Base-by-base conservation (phyloP, 352 stramenopile species). In the Globisporangium acanthophoron region DNA sequence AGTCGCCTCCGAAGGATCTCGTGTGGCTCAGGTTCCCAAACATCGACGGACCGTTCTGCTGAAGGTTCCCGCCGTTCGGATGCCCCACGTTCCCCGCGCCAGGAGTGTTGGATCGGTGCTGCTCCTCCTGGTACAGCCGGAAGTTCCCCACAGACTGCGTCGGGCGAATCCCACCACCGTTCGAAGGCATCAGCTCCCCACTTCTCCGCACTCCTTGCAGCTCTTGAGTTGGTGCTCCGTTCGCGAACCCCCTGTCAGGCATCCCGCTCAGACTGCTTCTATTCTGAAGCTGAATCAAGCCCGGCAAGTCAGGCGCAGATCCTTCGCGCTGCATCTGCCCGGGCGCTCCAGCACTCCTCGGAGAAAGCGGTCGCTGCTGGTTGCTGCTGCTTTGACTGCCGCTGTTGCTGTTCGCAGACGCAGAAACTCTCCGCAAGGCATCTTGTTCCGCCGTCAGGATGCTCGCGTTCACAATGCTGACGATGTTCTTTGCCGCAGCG, bases 141-240 rank as follows among this genome's bases (percentile, higher is more conserved):
- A 92, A 89, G 45, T 94, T 91, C 1, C 80, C 84, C 15, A 94
- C 76, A 3, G 84, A 94, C 39, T 80, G 66, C 7, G 76, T 73
- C 24, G 81, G 79, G 29, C 84, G 73, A 52, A 92, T 69, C 55
- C 74, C 64, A 56, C 49, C 50, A 21, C 67, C 49, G 54, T 58
- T 37, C 37, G 44, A 11, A 53, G 73, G 46, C 31, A 60, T 43
- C 3, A 55, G 59, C 45, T 77, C 65, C 33, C 47, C 58, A 11
- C 21, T 62, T 62, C 59, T 62, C 6, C 59, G 64, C 46, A 67
- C 51, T 54, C 39, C 62, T 16, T 41, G 43, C 58, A 56, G 60
- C 33, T 78, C 62, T 31, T 64, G 67, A 40, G 55, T 52, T 12
- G 67, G 49, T 20, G 37, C 54, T 21, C 41, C 46, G n/a, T 55